A percentile compares a stretch with the other conserved stretches of the same genome.
Conservation (phyloP, 345 rosid species). For the Acer yangbiense region DNA sequence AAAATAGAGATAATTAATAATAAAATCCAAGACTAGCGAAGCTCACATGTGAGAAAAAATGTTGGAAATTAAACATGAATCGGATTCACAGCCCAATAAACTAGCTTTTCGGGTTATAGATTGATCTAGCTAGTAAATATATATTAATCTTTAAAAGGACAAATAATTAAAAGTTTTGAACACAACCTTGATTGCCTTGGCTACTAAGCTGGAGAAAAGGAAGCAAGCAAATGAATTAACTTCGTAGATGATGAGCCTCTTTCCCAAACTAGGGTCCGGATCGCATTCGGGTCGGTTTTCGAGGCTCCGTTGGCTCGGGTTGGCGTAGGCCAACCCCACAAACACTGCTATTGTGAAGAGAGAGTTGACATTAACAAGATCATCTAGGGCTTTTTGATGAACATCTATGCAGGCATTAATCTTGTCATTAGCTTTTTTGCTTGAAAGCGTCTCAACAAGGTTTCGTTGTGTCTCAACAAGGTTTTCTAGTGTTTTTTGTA, state of each 20-base stretch:
- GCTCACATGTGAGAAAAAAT: too few species aligned
- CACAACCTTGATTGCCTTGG: slow-evolving; percentile 35
- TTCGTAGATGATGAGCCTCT: slow-evolving; percentile 32
- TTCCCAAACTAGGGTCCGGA: background rate
- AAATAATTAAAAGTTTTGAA: background rate
- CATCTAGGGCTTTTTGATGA: slow-evolving; percentile 28
- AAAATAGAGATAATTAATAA: too few species aligned
- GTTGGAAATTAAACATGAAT: too few species aligned
- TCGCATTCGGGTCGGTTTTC: slow-evolving; percentile 26
- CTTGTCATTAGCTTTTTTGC: too few species aligned
- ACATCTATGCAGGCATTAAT: background rate
- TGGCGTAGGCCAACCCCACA: slow-evolving; percentile 31
- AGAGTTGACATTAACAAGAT: slow-evolving; percentile 40
- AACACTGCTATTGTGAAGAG: slow-evolving; percentile 46
- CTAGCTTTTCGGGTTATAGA: too few species aligned
- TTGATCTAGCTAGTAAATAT: too few species aligned
- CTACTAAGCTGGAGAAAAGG: slow-evolving; percentile 41
- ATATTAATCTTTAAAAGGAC: too few species aligned
- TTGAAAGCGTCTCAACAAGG: too few species aligned
- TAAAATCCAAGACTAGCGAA: too few species aligned
- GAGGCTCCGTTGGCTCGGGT: slow-evolving; percentile 12
- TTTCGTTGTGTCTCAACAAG: too few species aligned
- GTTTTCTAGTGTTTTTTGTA: too few species aligned
- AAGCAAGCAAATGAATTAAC: slow-evolving; percentile 37
- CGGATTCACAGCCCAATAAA: too few species aligned